These are phyloP conservation scores for Karstenula rhodostoma DNA, from an alignment of 2,329 filamentous ascomycete species.

Conservation along the genomic window DNA sequence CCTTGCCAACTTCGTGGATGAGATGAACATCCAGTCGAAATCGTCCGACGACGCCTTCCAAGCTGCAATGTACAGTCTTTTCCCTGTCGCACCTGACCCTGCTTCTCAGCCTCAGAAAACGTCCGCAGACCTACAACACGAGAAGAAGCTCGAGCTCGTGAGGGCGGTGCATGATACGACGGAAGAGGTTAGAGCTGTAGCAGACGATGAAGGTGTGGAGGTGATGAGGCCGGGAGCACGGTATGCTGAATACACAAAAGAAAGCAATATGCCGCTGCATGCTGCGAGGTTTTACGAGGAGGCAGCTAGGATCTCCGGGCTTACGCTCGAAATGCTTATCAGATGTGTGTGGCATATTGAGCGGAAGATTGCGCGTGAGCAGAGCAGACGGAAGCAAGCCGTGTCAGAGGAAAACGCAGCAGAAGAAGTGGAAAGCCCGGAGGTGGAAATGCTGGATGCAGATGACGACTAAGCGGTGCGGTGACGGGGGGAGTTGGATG, in stretches of 20 bases:
- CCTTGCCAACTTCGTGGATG: slow-evolving; percentile 66
- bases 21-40: slow-evolving; percentile 48
- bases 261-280: slow-evolving; percentile 56
- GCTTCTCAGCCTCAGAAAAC: slow-evolving; percentile 4
- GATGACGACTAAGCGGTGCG: not conserved
- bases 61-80: slow-evolving; percentile 52
- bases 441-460: not conserved
- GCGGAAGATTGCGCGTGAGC: slow-evolving; percentile 37
- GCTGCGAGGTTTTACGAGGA: slow-evolving; percentile 61
- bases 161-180: slow-evolving; percentile 54
- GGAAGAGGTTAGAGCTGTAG: slow-evolving; percentile 49
- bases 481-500: not conserved
- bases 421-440: not conserved
- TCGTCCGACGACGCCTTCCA: slow-evolving; percentile 51
- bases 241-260: slow-evolving; percentile 60
- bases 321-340: slow-evolving; percentile 60
- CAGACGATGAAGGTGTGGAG: slow-evolving; percentile 41
- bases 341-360: slow-evolving; percentile 61
- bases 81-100: slow-evolving; percentile 40
- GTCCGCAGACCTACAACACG: slow-evolving; percentile 38
- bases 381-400: slow-evolving; percentile 22
- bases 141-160: slow-evolving; percentile 48
- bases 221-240: slow-evolving; percentile 56
- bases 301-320: slow-evolving; percentile 59
- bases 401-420: no score